A percentile compares a stretch with the other conserved stretches of the same genome.
Evolutionary conservation across 2,329 filamentous ascomycete genomes (phyloP).

Genomic region (Colletotrichum sp.): DNA sequence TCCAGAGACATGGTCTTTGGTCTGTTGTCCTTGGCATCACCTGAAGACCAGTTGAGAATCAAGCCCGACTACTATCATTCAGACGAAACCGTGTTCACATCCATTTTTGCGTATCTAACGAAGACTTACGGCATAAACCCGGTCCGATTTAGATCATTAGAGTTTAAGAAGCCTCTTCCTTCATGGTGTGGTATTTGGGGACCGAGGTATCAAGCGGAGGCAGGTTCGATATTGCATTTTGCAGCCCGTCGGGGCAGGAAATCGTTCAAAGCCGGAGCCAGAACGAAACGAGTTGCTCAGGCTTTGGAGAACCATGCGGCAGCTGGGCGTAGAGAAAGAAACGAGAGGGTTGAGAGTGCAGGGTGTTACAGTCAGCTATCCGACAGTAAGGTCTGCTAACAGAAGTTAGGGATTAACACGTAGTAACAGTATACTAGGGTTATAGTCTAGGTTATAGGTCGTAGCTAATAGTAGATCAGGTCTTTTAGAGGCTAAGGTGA

Average conservation of each 20-base stretch:
- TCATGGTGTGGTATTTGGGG: background rate
- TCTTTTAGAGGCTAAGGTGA: too few relatives aligned
- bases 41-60: background rate
- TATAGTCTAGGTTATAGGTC: too few relatives aligned
- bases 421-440: too few relatives aligned
- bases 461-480: too few relatives aligned
- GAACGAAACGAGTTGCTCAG: background rate
- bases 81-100: background rate
- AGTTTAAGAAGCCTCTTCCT: background rate
- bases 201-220: background rate
- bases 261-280: background rate
- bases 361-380: too few relatives aligned
- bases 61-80: background rate
- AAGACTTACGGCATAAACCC: background rate
- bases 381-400: too few relatives aligned
- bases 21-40: background rate
- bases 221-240: background rate
- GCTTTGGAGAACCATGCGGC: fast-evolving
- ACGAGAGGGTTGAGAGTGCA: background rate
- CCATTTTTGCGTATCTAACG: background rate
- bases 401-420: too few relatives aligned
- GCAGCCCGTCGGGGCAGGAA: background rate
- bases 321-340: background rate
- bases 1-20: background rate
- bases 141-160: background rate